Base-by-base conservation (phyloP, 2,329 filamentous ascomycete species). In the Coccinonectria pachysandricola region DNA sequence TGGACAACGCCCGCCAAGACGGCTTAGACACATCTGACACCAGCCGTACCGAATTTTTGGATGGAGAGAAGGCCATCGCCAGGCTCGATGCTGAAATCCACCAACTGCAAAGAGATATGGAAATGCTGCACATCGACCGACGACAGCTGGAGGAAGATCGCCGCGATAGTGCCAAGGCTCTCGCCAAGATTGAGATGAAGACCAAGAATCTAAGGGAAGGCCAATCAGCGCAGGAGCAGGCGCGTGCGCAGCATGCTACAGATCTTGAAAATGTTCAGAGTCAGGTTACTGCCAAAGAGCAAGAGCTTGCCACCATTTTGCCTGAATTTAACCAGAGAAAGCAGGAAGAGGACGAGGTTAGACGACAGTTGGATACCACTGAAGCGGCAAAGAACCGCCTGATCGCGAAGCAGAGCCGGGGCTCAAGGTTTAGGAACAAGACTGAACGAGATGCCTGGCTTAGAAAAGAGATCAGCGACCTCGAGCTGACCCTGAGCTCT, bases 361-460 rank as follows among this genome's bases (percentile, higher is more conserved):
- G 77, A 45, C 65, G 77, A 29, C 74, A 80, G 32, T 65, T 96
- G 8, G 79, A 86, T 23, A 67, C 80, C 25, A 80, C 80, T 1
- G 81, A 92, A 45, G 78, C 78, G 6, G 69, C 72, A 5, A 71
- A 83, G 21, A 75, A 81, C 38, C 77, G 87, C 19, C 69, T 98
- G 6, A 84, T 93, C 48, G 83, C 82, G 26, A 98, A 98, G 54
- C 88, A 98, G 56, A 85, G 80, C 21, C 79, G 88, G 23, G 86
- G 81, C 39, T 79, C 81, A 11, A 80, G 85, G 36, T 98, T 94
- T 55, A 80, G 71, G 48, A 92, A 75, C 52, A 94, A 94, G 60
- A 71, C 73, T 7, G 85, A 96, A 50, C 78, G 92, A 21, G 88
- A 98, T 52, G 71, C 74, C 18, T 95, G 75, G 65, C 63, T 98